Evolutionary conservation across 2,329 filamentous ascomycete genomes (phyloP).

Genomic region (Trichoderma asperellum): DNA sequence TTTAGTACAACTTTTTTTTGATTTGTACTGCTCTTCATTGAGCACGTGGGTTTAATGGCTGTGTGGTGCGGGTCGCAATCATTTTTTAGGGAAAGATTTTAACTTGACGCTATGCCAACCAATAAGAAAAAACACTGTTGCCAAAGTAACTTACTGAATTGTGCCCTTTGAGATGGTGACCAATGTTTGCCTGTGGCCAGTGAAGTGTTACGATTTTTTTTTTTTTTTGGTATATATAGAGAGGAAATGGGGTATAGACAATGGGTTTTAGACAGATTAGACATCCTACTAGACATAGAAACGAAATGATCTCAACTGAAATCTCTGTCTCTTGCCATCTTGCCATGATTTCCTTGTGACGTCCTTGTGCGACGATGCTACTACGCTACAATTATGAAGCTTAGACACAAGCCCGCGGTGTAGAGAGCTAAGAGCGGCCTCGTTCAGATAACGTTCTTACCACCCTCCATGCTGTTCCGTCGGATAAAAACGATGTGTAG

Average conservation of each 20-base stretch:
- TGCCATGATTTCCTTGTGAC: neutral
- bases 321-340: neutral
- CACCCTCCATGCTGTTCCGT: neutral
- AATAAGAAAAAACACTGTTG: conserved; percentile 28
- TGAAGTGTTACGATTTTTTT: conserved; percentile 14
- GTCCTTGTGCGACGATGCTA: neutral
- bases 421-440: neutral
- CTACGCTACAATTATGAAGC: neutral
- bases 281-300: neutral
- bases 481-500: neutral
- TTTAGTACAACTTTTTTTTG: conserved; percentile 16
- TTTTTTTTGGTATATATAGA: neutral
- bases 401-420: neutral
- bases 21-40: conserved; percentile 33
- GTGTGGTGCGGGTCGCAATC: conserved; percentile 42
- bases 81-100: conserved; percentile 29
- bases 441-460: conserved; percentile 19
- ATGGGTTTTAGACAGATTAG: neutral
- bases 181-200: conserved; percentile 14
- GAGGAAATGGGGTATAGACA: neutral
- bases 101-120: conserved; percentile 27
- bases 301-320: neutral
- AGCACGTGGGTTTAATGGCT: conserved; percentile 36
- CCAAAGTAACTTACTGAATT: conserved; percentile 22
- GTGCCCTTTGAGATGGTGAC: conserved; percentile 18